phyloP scores from a whole-genome alignment of 2,329 filamentous ascomycete species.

The Raffaelea arxii region DNA sequence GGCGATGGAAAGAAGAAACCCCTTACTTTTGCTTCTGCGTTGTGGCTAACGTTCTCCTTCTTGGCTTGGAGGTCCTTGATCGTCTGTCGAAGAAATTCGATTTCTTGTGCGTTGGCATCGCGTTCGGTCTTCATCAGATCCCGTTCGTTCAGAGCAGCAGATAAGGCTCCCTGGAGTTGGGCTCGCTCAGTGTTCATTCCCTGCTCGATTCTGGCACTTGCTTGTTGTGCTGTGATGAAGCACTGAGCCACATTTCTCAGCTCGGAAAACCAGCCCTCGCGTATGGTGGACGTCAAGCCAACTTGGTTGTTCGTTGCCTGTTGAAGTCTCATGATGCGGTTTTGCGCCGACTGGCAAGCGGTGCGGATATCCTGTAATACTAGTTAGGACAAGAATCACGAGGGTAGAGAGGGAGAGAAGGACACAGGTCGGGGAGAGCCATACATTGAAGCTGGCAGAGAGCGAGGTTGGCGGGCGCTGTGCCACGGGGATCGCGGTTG shows the following conservation, averaged over 20 bases:
- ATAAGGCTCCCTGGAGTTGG: slow-evolving; percentile 8
- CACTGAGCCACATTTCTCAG: slow-evolving; percentile 12
- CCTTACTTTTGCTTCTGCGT: background rate
- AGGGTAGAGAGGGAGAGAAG: too few species aligned
- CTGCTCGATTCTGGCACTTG: slow-evolving; percentile 10
- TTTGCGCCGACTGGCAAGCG: slow-evolving; percentile 11
- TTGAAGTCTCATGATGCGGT: slow-evolving; percentile 14
- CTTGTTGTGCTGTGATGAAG: slow-evolving; percentile 13
- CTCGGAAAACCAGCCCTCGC: slow-evolving; percentile 9
- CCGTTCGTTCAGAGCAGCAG: slow-evolving; percentile 9
- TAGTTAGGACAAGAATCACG: background rate
- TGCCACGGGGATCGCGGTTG: too few species aligned
- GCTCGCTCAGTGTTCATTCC: slow-evolving; percentile 8
- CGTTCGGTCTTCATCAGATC: slow-evolving; percentile 5
- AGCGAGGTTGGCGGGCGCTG: background rate
- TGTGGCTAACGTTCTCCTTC: background rate
- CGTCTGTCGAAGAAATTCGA: slow-evolving; percentile 6
- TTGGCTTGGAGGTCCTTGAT: slow-evolving; percentile 3
- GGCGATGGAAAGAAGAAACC: too few species aligned
- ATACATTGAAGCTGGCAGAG: background rate
- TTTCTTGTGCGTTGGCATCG: slow-evolving; percentile 6
- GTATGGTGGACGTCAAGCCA: slow-evolving; percentile 8
- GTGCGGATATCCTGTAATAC: slow-evolving; percentile 11
- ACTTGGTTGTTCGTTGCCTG: slow-evolving; percentile 12
- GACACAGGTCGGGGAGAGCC: too few species aligned